Percentiles rank a stretch among this genome's conserved stretches.
These are phyloP conservation scores for Nadsonia fulvescens DNA, from an alignment of 805 yeast genomes.

Conservation along the genomic window DNA sequence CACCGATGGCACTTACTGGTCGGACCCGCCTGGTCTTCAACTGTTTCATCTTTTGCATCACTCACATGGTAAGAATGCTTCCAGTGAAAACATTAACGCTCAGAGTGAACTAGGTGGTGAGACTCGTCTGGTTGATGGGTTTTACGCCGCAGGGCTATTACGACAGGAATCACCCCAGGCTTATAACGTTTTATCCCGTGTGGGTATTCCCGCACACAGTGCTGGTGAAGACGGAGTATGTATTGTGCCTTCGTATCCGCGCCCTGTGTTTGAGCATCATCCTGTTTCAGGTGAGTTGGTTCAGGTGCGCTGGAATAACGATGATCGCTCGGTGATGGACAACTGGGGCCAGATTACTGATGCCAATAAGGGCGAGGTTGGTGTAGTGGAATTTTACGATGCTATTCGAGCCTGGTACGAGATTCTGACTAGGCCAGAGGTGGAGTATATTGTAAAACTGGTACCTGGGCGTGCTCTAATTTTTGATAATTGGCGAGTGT, in stretches of 20 bases:
- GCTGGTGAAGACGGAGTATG: conserved; percentile 51
- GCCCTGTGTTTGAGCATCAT: conserved; percentile 37
- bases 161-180: conserved; percentile 30
- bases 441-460: conserved; percentile 36
- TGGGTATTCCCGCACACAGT: conserved; percentile 51
- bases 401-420: conserved; percentile 41
- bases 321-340: conserved; percentile 47
- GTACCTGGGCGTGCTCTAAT: conserved; percentile 49
- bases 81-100: too few species aligned
- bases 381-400: conserved; percentile 32
- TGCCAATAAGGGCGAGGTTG: conserved; percentile 26
- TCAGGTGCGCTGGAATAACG: conserved; percentile 56
- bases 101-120: conserved; percentile 49
- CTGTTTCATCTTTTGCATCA: conserved; percentile 46
- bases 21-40: conserved; percentile 55
- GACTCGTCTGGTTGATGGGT: conserved; percentile 50
- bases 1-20: conserved; percentile 63
- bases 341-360: conserved; percentile 24
- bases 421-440: conserved; percentile 30
- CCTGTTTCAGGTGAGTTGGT: conserved; percentile 28
- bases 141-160: conserved; percentile 36
- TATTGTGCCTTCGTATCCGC: conserved; percentile 36
- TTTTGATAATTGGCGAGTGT: conserved; percentile 57
- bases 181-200: conserved; percentile 29
- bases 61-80: too few species aligned